Evolutionary conservation across 441 rosid species (phyloP).

Genomic region (Viola pubescens): DNA sequence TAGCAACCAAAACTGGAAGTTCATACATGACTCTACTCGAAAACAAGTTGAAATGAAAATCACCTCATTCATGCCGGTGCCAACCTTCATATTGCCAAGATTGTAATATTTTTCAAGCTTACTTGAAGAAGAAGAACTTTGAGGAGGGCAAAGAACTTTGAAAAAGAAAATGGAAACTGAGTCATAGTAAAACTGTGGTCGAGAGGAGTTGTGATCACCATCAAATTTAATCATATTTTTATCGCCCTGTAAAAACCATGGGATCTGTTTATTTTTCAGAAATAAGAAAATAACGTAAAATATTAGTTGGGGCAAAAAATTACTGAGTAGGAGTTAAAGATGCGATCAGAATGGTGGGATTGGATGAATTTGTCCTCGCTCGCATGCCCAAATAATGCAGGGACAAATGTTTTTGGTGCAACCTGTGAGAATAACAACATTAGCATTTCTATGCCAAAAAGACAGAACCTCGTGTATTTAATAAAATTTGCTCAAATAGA

Average conservation of each 20-base stretch:
- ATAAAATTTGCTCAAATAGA: too few relatives aligned
- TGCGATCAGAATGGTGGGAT: constrained; percentile 73
- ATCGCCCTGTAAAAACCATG: constrained; percentile 63
- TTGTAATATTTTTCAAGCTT: constrained; percentile 77
- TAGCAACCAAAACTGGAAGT: neutral
- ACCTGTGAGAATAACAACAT: constrained; percentile 38
- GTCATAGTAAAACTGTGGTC: constrained; percentile 86
- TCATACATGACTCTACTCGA: constrained; percentile 6
- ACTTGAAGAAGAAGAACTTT: constrained; percentile 37
- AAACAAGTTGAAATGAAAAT: constrained; percentile 21
- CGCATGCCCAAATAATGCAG: constrained; percentile 89
- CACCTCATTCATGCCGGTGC: constrained; percentile 74
- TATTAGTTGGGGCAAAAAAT: constrained; percentile 13
- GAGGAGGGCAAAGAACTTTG: constrained; percentile 88
- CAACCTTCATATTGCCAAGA: constrained; percentile 49
- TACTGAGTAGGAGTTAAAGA: constrained; percentile 76
- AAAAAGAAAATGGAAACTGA: constrained; percentile 89
- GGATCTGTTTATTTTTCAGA: constrained; percentile 10
- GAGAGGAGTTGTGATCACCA: constrained; percentile 89
- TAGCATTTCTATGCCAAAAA: too few relatives aligned
- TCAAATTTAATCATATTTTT: constrained; percentile 88
- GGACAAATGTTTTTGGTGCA: constrained; percentile 82
- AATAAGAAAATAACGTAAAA: constrained; percentile 5
- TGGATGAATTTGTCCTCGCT: constrained; percentile 85
- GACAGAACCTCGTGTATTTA: too few relatives aligned